Evolutionary conservation across 345 rosid species (phyloP), one percentile per base, ranked within the genome.

Genomic region (Balakata baccata): DNA sequence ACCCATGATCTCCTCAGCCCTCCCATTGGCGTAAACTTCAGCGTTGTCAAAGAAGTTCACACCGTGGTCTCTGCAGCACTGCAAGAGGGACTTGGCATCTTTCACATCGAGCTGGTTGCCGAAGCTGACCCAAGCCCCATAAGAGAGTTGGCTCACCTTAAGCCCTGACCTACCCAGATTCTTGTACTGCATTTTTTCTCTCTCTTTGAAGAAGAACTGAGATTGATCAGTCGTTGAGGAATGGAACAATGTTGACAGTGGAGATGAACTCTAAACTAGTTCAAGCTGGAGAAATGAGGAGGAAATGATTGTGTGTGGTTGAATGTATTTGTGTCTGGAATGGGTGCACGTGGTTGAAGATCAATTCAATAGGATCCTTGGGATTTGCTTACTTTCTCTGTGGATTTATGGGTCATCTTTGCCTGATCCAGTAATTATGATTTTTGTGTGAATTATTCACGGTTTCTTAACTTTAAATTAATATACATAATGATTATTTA

Each of bases 21-120:
- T 86, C 45, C 98, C 99, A 66, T 89, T 91, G 73, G 97, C 98
- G 68, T 95, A 95, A 68, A 92, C 99, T 86, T 95, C 98, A 23
- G 99, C 98, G 85, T 95, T 95, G 70, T 95, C 99, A 84, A 95
- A 95, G 91, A 95, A 95, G 82, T 92, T 95, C 81, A 95, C 99
- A 25, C 99, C 98, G 47, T 83, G 67, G 76, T 91, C 98, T 2
- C 95, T 83, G 86, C 98, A 89, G 78, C 99, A 92, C 78, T 91
- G 97, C 43, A 92, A 86, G 62, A 95, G 77, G 47, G 99, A 90
- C 74, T 92, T 95, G 5, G 94, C 99, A 71, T 95, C 99, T 77
- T 92, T 95, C 37, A 92, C 98, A 76, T 95, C 99, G 7, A 95
- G 88, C 82, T 95, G 98, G 79, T 95, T 95, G 22, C 99, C 98